phyloP scores from a whole-genome alignment of 2,329 filamentous ascomycete species.

The Colletotrichum coccodes region DNA sequence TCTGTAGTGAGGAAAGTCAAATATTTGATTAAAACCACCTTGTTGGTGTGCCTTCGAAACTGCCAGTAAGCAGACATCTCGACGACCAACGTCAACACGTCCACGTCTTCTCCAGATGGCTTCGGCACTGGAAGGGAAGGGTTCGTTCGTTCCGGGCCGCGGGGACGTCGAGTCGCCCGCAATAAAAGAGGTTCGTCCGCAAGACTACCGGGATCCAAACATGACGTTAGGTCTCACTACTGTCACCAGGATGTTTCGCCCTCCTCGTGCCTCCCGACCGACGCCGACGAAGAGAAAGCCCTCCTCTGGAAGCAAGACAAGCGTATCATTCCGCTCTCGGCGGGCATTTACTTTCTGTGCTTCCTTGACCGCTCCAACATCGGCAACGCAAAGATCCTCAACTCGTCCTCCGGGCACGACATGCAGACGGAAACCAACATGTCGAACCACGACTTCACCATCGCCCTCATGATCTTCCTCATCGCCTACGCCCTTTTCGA shows the following conservation, averaged over 20 bases:
- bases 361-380: constrained; percentile 77
- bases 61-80: background rate
- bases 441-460: constrained; percentile 69
- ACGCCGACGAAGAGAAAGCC: constrained; percentile 42
- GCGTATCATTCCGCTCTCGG: constrained; percentile 71
- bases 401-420: constrained; percentile 68
- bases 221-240: background rate
- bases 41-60: background rate
- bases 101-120: background rate
- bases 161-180: constrained; percentile 10
- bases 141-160: background rate
- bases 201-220: fast-evolving
- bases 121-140: background rate
- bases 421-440: constrained; percentile 71
- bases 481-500: constrained; percentile 54
- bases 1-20: background rate
- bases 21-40: too few relatives aligned
- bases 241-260: background rate
- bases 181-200: background rate
- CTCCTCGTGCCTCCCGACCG: background rate
- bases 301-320: constrained; percentile 69
- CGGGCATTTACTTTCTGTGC: constrained; percentile 72
- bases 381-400: constrained; percentile 75
- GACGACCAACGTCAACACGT: background rate
- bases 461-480: constrained; percentile 69